Conservation (phyloP, 2,329 filamentous ascomycete genomes). For the Ophiosphaerella narmari region DNA sequence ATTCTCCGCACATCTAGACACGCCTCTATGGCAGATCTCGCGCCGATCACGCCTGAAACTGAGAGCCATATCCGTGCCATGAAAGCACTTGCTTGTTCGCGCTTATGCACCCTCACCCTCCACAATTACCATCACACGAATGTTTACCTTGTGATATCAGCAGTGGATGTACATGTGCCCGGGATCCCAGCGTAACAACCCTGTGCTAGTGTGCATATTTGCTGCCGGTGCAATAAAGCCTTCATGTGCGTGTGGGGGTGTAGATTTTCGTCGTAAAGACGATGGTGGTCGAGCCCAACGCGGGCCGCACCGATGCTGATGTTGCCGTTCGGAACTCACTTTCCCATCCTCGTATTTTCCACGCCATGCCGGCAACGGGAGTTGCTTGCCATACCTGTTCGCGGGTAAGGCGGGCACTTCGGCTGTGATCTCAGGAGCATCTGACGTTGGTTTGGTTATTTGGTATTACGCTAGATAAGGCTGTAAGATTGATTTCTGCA, state of each 20-base stretch:
- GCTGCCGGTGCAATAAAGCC: neutral
- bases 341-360: neutral
- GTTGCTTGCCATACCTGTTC: no score
- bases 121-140: neutral
- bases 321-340: neutral
- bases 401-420: no score
- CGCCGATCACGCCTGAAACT: conserved; percentile 27
- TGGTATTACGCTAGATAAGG: neutral
- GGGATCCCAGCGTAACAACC: neutral
- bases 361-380: no score
- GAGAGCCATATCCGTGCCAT: neutral
- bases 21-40: conserved; percentile 27
- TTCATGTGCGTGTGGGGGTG: neutral
- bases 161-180: neutral
- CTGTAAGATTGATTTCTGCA: neutral
- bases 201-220: neutral
- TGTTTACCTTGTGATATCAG: neutral
- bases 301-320: conserved; percentile 6
- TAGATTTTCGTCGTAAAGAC: neutral
- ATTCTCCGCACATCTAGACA: conserved; percentile 34
- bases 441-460: no score
- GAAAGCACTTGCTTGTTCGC: conserved; percentile 1
- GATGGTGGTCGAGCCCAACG: conserved; percentile 14
- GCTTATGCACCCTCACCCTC: neutral
- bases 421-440: no score